Evolutionary conservation across 23 red algal species (phyloP).

Genomic region (Gracilariopsis chorda): DNA sequence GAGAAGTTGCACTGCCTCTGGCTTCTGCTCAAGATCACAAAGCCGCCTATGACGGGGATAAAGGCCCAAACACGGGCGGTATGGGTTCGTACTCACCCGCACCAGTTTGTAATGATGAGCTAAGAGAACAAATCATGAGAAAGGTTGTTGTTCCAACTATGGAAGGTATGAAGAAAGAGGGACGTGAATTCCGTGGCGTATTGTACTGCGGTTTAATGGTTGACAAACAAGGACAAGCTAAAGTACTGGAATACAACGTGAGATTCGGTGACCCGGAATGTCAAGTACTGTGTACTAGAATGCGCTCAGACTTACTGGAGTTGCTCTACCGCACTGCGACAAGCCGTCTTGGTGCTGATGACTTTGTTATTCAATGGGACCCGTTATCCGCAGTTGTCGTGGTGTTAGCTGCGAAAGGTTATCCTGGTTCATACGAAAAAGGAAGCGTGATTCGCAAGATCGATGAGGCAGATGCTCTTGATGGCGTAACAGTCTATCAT

Average conservation of each 20-base stretch:
- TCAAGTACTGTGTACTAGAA: constrained; percentile 83
- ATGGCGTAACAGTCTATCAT: constrained; percentile 91
- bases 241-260: constrained; percentile 95
- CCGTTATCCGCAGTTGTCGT: constrained; percentile 75
- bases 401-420: constrained; percentile 85
- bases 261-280: constrained; percentile 99
- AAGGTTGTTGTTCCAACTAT: constrained; percentile 82
- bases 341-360: constrained; percentile 19
- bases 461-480: constrained; percentile 55
- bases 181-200: constrained; percentile 76
- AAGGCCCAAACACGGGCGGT: constrained; percentile 93
- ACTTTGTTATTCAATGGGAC: constrained; percentile 65
- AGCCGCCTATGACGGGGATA: constrained; percentile 81
- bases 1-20: constrained; percentile 76
- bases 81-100: constrained; percentile 98
- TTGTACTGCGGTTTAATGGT: constrained; percentile 95
- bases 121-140: constrained; percentile 63
- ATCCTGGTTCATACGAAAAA: constrained; percentile 83
- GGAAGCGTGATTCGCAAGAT: constrained; percentile 78
- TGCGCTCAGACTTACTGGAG: constrained; percentile 86
- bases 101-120: constrained; percentile 68
- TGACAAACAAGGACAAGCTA: constrained; percentile 1
- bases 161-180: constrained; percentile 86
- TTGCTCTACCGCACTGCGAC: constrained; percentile 78
- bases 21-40: constrained; percentile 99